Evolutionary conservation across 306 rosid species (phyloP).

Genomic region (Benincasa hispida): DNA sequence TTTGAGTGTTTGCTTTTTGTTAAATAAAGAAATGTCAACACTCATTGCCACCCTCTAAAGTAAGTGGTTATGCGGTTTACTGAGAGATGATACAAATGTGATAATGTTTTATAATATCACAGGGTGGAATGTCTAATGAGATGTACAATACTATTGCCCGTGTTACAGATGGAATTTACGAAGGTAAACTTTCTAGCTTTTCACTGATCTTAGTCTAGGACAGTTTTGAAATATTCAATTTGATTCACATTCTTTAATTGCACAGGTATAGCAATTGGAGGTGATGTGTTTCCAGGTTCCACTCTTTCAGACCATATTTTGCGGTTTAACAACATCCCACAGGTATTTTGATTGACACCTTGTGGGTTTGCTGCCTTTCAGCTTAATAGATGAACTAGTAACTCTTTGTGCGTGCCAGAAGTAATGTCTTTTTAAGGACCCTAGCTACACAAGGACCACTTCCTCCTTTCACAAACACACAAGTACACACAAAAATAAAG

Average conservation of each 20-base stretch:
- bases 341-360: slow-evolving; percentile 29
- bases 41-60: not conserved
- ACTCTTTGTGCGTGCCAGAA: not conserved
- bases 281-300: slow-evolving; percentile 98
- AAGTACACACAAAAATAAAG: not conserved
- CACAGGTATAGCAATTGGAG: slow-evolving; percentile 96
- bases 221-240: slow-evolving; percentile 6
- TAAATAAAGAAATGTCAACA: not conserved
- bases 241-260: slow-evolving; percentile 6
- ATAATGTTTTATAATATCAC: slow-evolving; percentile 17
- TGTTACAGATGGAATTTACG: slow-evolving; percentile 92
- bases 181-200: slow-evolving; percentile 35
- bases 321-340: slow-evolving; percentile 97
- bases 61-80: not conserved
- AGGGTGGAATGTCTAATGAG: slow-evolving; percentile 99
- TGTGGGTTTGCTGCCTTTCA: slow-evolving; percentile 8
- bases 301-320: slow-evolving; percentile 96
- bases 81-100: slow-evolving; percentile 12
- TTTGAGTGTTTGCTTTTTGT: not conserved
- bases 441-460: not conserved
- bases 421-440: not conserved
- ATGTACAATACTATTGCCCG: slow-evolving; percentile 84
- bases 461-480: not conserved
- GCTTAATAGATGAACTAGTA: not conserved
- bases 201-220: not conserved